These are phyloP conservation scores for Phoma sp. DNA, from an alignment of 2,329 filamentous ascomycete species.

Conservation along the genomic window DNA sequence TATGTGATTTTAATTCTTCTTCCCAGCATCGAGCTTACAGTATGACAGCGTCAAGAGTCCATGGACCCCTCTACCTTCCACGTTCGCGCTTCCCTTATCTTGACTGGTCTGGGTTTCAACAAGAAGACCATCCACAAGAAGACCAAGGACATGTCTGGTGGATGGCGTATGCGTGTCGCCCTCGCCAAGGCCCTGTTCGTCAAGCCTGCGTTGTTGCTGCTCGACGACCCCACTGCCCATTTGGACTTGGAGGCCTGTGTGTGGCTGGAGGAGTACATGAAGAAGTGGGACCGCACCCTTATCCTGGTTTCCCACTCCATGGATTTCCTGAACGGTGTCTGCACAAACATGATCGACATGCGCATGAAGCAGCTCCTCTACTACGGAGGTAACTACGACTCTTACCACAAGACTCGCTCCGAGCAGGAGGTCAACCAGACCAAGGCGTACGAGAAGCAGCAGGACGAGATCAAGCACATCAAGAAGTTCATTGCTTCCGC, in stretches of 20 bases:
- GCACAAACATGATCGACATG: conserved; percentile 99
- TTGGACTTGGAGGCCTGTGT: conserved; percentile 99
- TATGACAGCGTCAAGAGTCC: conserved; percentile 84
- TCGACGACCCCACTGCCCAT: conserved; percentile 98
- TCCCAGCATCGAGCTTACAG: conserved; percentile 6
- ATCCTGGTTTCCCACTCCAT: conserved; percentile 96
- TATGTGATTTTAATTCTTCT: conserved; percentile 55
- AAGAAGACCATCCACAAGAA: conserved; percentile 98
- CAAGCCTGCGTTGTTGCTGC: conserved; percentile 91
- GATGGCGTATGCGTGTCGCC: conserved; percentile 99
- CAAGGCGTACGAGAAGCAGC: conserved; percentile 99
- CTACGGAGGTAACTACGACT: conserved; percentile 99
- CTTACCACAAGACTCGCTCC: conserved; percentile 87
- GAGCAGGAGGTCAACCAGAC: conserved; percentile 98
- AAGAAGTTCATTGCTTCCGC: conserved; percentile 99
- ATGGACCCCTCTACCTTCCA: conserved; percentile 99
- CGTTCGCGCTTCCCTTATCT: conserved; percentile 92
- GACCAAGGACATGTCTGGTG: conserved; percentile 99
- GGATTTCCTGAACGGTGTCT: conserved; percentile 99
- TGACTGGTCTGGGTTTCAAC: conserved; percentile 99
- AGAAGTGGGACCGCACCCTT: conserved; percentile 98
- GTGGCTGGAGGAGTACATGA: conserved; percentile 99
- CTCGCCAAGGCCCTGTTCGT: conserved; percentile 98
- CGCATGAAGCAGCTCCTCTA: conserved; percentile 85
- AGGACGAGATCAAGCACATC: conserved; percentile 98